Conservation (phyloP, 805 yeast genomes). For the Wickerhamiella domercqiae region DNA sequence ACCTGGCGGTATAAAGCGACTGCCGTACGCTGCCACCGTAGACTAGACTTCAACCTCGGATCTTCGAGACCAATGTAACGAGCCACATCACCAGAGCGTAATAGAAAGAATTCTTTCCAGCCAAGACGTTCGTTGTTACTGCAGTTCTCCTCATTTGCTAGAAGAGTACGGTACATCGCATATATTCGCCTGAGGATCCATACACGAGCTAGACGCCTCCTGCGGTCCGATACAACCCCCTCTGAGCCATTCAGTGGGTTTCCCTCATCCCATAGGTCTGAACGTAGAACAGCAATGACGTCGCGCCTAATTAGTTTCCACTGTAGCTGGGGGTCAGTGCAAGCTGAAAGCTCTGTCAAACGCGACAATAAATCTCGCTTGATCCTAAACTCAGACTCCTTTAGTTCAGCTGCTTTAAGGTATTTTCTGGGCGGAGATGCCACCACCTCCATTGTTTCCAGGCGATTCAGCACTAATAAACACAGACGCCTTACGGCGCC, state of each 20-base stretch:
- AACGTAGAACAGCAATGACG: neutral
- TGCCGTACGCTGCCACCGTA: too few relatives aligned
- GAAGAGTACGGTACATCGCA: neutral
- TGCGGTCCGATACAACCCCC: neutral
- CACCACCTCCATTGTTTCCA: too few relatives aligned
- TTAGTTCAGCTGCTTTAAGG: too few relatives aligned
- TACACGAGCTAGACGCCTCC: neutral
- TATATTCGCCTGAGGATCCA: neutral
- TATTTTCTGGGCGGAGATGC: too few relatives aligned
- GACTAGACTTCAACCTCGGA: too few relatives aligned
- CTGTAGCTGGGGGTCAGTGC: neutral
- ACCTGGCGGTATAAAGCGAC: too few relatives aligned
- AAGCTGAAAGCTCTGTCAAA: neutral
- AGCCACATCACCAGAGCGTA: constrained; percentile 2
- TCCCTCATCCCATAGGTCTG: neutral
- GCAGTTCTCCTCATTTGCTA: too few relatives aligned
- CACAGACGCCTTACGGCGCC: too few relatives aligned
- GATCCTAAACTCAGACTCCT: neutral
- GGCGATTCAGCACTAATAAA: too few relatives aligned
- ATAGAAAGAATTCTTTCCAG: too few relatives aligned
- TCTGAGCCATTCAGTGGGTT: neutral
- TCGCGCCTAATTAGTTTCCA: neutral
- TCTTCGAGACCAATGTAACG: too few relatives aligned
- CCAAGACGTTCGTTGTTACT: too few relatives aligned
- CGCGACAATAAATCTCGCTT: neutral